Evolutionary conservation across 305 asterid genomes (phyloP).

Genomic region (Solanum chacoense): DNA sequence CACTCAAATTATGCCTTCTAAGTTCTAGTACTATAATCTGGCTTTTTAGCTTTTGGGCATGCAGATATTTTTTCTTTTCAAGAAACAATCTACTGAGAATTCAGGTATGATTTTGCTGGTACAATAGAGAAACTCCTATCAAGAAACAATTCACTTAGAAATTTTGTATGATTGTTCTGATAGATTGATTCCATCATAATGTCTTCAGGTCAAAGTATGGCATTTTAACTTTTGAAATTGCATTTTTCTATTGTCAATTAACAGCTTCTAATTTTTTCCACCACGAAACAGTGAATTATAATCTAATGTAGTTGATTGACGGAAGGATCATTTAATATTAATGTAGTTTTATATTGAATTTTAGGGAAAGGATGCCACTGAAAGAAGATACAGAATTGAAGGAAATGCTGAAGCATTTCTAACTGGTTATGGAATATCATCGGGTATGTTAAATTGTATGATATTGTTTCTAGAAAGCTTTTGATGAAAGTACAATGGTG

Average conservation of each 20-base stretch:
- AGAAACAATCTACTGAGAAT: neutral
- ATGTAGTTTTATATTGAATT: neutral
- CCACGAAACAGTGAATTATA: neutral
- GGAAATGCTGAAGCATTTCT: slow-evolving; percentile 56
- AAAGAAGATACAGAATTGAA: slow-evolving; percentile 33
- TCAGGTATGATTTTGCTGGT: neutral
- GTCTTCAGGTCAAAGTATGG: neutral
- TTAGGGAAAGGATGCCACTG: slow-evolving; percentile 31
- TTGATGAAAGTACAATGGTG: neutral
- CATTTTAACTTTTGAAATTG: neutral
- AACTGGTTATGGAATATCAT: slow-evolving; percentile 43
- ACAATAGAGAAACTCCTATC: neutral
- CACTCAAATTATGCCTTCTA: neutral
- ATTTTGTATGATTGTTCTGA: neutral
- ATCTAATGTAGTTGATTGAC: neutral
- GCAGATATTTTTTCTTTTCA: neutral
- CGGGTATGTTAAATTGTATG: slow-evolving; percentile 31
- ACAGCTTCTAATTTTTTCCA: neutral
- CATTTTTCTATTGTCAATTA: neutral
- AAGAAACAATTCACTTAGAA: neutral
- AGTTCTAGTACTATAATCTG: neutral
- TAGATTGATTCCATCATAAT: neutral
- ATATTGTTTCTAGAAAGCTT: slow-evolving; percentile 2
- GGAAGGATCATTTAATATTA: neutral
- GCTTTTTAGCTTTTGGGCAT: neutral